Conservation (phyloP, 139 green algal species). For the Edaphochlamys debaryana region DNA sequence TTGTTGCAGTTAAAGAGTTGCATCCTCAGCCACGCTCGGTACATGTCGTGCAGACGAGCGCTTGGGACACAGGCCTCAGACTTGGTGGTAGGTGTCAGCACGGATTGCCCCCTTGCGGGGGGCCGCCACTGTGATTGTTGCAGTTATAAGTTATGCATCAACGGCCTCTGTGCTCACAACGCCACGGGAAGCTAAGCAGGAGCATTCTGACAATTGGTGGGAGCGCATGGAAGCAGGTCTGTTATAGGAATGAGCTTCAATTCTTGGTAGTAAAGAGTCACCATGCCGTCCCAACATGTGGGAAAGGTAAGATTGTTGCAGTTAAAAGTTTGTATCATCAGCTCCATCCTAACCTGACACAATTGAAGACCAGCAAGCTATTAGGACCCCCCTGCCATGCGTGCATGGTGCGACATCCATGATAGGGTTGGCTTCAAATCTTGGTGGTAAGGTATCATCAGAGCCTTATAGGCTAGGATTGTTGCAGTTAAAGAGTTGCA, state of each 20-base stretch:
- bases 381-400: too few species aligned
- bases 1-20: slow-evolving; percentile 10
- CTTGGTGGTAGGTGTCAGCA: too few species aligned
- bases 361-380: too few species aligned
- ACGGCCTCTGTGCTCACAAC: neutral
- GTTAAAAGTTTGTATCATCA: neutral
- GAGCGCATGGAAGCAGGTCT: too few species aligned
- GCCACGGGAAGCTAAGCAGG: too few species aligned
- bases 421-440: neutral
- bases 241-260: too few species aligned
- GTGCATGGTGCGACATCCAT: too few species aligned
- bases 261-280: neutral
- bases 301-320: slow-evolving; percentile 20
- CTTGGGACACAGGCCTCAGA: too few species aligned
- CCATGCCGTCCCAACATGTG: too few species aligned
- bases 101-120: too few species aligned
- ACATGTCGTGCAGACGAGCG: too few species aligned
- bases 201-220: too few species aligned
- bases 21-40: slow-evolving; percentile 5
- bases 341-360: neutral
- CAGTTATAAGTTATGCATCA: neutral
- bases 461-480: neutral
- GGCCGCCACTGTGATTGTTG: neutral
- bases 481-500: slow-evolving; percentile 5
- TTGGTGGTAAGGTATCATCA: neutral